Evolutionary conservation across 208 protist genomes (phyloP).

Genomic region (Trypanosoma avium): DNA sequence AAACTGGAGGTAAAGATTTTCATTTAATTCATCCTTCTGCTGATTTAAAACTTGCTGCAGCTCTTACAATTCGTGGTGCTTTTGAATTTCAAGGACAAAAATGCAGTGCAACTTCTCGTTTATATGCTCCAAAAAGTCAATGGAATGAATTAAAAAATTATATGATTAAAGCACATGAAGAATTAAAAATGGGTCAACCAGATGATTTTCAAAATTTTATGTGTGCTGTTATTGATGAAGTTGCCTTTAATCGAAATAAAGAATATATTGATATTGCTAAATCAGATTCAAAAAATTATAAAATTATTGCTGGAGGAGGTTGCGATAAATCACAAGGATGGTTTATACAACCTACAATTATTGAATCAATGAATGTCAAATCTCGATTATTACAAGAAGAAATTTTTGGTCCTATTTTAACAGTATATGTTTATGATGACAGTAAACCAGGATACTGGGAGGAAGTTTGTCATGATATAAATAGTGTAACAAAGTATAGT

Average conservation of each 20-base stretch:
- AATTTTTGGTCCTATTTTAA: constrained; percentile 98
- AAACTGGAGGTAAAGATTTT: constrained; percentile 98
- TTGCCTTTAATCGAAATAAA: constrained; percentile 92
- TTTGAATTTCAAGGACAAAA: constrained; percentile 99
- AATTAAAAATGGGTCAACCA: constrained; percentile 94
- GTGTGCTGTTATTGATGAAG: constrained; percentile 96
- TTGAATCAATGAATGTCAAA: constrained; percentile 89
- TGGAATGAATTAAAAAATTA: constrained; percentile 87
- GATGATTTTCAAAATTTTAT: constrained; percentile 94
- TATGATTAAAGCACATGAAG: constrained; percentile 75
- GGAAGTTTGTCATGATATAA: constrained; percentile 78
- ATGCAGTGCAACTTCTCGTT: constrained; percentile 91
- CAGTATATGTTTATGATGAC: constrained; percentile 95
- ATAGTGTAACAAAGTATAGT: constrained; percentile 90
- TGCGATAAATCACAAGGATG: constrained; percentile 84
- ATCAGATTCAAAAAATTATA: constrained; percentile 57
- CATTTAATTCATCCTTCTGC: constrained; percentile 93
- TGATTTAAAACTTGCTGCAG: constrained; percentile 83
- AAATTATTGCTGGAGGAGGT: constrained; percentile 69
- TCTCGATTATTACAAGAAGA: constrained; percentile 93
- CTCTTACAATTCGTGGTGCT: constrained; percentile 87
- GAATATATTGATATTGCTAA: constrained; percentile 95
- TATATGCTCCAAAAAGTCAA: constrained; percentile 93
- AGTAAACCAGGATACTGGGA: constrained; percentile 82
- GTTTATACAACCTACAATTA: constrained; percentile 97